Evolutionary conservation across 768 basidiomycete species (phyloP).

Genomic region (Termitomyces sp.): DNA sequence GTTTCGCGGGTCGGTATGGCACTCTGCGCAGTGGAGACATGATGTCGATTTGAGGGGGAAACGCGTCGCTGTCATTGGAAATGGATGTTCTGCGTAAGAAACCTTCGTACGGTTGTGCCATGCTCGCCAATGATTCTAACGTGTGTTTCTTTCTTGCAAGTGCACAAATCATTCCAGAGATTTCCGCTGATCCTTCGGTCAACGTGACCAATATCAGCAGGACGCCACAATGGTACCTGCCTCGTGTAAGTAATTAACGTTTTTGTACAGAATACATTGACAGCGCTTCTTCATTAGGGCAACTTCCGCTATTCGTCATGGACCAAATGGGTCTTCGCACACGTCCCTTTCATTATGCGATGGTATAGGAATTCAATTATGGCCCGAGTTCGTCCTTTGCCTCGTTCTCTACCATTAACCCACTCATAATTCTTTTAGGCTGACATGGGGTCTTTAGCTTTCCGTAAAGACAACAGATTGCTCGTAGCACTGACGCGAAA

Average conservation of each 20-base stretch:
- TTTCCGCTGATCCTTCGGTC: conserved; percentile 43
- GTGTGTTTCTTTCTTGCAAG: conserved; percentile 23
- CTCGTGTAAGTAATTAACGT: conserved; percentile 35
- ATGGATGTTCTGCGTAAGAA: conserved; percentile 55
- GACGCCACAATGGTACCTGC: conserved; percentile 54
- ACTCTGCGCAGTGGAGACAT: conserved; percentile 52
- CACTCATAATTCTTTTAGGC: conserved; percentile 20
- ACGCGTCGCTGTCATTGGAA: conserved; percentile 57
- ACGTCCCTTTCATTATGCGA: conserved; percentile 46
- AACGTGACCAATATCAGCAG: conserved; percentile 55
- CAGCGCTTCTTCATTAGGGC: conserved; percentile 18
- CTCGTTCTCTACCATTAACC: background rate
- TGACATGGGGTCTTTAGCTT: conserved; percentile 31
- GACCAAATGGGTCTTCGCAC: conserved; percentile 49
- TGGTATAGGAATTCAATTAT: conserved; percentile 43
- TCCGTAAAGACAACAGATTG: conserved; percentile 34
- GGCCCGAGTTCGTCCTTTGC: conserved; percentile 32
- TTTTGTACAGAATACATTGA: background rate
- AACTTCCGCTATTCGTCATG: conserved; percentile 37
- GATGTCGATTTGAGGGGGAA: conserved; percentile 48
- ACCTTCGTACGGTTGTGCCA: background rate
- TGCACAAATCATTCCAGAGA: conserved; percentile 55
- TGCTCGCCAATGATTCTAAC: background rate
- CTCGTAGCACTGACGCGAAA: conserved; percentile 25
- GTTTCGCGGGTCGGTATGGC: conserved; percentile 49